Evolutionary conservation across 208 protist genomes (phyloP).

Genomic region (Trypanosoma boissoni): DNA sequence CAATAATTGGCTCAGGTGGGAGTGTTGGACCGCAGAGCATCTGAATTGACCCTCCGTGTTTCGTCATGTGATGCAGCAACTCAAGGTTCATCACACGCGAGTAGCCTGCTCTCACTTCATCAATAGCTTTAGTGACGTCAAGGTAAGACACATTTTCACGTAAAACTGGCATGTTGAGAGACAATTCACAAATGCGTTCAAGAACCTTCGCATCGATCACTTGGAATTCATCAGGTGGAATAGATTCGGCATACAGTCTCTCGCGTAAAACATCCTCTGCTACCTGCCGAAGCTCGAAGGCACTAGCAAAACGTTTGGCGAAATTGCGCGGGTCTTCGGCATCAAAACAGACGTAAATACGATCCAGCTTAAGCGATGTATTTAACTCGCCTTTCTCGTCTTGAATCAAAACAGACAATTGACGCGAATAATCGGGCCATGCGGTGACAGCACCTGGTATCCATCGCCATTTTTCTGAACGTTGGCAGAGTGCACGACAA

Average conservation of each 20-base stretch:
- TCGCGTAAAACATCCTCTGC: conserved; percentile 82
- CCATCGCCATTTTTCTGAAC: conserved; percentile 28
- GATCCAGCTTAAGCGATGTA: conserved; percentile 31
- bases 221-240: conserved; percentile 92
- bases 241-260: conserved; percentile 93
- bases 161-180: conserved; percentile 70
- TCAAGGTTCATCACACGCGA: conserved; percentile 84
- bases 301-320: conserved; percentile 82
- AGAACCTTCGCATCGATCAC: conserved; percentile 59
- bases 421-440: conserved; percentile 30
- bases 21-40: conserved; percentile 37
- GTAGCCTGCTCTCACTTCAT: conserved; percentile 89
- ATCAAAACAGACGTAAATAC: conserved; percentile 90
- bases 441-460: conserved; percentile 26
- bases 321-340: conserved; percentile 92
- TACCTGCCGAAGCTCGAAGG: conserved; percentile 57
- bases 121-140: conserved; percentile 52
- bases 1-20: conserved; percentile 14
- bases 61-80: conserved; percentile 63
- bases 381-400: conserved; percentile 9
- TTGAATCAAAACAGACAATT: conserved; percentile 33
- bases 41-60: conserved; percentile 46
- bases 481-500: conserved; percentile 40
- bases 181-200: conserved; percentile 55
- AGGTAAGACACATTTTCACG: conserved; percentile 73